phyloP scores from a whole-genome alignment of 805 yeast species.

The Suhomyces faveliae region DNA sequence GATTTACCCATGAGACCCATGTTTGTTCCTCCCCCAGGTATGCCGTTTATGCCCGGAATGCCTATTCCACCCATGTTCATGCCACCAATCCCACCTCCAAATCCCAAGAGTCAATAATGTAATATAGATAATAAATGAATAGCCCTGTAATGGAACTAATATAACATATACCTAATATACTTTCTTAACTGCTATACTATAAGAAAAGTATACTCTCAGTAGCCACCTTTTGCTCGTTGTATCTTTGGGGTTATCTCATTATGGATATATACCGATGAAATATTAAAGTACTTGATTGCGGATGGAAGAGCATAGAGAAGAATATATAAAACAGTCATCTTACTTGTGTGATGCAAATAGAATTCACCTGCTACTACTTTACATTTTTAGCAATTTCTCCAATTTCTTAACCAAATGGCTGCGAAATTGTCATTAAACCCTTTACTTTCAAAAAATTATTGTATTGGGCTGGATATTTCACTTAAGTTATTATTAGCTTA shows the following conservation, averaged over 20 bases:
- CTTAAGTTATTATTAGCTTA: neutral
- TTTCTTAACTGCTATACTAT: no score
- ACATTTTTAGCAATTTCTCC: neutral
- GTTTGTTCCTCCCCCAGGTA: constrained; percentile 13
- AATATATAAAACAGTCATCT: no score
- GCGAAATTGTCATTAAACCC: neutral
- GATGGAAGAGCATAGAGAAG: no score
- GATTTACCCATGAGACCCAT: constrained; percentile 16
- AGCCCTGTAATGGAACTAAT: neutral
- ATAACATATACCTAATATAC: no score
- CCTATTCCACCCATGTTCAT: constrained; percentile 22
- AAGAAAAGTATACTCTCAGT: no score
- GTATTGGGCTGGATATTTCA: no score
- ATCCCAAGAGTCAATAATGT: neutral
- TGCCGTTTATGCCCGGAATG: constrained; percentile 19
- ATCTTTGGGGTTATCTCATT: no score
- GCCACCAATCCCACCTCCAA: constrained; percentile 16
- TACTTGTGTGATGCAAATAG: no score
- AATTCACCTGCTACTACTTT: no score
- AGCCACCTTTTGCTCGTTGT: no score
- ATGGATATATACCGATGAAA: no score
- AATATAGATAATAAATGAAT: neutral
- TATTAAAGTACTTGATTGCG: no score
- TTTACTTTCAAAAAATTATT: neutral
- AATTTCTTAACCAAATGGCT: neutral